Evolutionary conservation across 805 yeast genomes (phyloP).

Genomic region (Yarrowia sp.): DNA sequence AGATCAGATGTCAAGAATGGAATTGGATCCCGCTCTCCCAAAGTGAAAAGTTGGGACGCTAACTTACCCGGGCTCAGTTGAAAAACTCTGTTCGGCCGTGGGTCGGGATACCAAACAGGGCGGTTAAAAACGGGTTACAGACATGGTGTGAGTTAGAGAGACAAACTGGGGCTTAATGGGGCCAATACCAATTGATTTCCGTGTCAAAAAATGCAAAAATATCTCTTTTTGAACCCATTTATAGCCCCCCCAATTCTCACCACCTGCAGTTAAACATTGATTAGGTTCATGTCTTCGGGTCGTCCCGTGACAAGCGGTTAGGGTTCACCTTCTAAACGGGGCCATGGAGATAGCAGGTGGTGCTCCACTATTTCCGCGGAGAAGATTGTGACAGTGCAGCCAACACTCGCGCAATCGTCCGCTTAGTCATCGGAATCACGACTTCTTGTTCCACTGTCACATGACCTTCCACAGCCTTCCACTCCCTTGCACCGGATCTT

Average conservation of each 20-base stretch:
- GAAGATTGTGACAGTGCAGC: too few species aligned
- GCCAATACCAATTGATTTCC: too few species aligned
- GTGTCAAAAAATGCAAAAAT: too few species aligned
- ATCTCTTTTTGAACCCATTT: not conserved
- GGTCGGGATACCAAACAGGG: not conserved
- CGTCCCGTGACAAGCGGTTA: slow-evolving; percentile 23
- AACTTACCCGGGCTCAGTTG: slow-evolving; percentile 37
- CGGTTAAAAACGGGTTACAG: not conserved
- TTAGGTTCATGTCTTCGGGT: slow-evolving; percentile 23
- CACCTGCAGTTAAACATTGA: slow-evolving; percentile 3
- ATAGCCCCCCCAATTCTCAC: too few species aligned
- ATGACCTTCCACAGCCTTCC: not conserved
- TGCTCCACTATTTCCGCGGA: too few species aligned
- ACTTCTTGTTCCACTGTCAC: too few species aligned
- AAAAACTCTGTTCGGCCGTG: slow-evolving; percentile 23
- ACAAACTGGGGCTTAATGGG: too few species aligned
- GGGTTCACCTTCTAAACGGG: not conserved
- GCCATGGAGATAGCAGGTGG: too few species aligned
- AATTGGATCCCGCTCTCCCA: slow-evolving; percentile 3
- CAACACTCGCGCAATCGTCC: too few species aligned
- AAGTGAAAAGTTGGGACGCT: slow-evolving; percentile 26
- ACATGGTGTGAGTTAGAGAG: not conserved
- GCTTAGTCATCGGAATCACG: too few species aligned
- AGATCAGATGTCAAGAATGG: slow-evolving; percentile 29
- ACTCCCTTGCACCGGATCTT: not conserved